Evolutionary conservation across 176 grass and related monocot species (phyloP), one percentile per base, ranked within the genome.

Genomic region (Alopecurus myosuroides): DNA sequence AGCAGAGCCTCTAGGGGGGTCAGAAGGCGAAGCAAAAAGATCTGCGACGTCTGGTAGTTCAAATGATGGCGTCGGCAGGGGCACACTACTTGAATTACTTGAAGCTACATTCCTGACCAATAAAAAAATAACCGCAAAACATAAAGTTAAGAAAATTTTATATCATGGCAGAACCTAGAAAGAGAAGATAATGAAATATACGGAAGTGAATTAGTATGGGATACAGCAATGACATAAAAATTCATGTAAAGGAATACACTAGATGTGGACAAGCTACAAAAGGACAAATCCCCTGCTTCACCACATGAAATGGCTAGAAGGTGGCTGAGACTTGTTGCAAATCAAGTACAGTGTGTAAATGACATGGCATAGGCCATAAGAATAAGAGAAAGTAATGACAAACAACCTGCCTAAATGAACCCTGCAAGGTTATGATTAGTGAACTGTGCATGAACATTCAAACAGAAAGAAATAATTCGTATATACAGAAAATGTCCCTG

Each of bases 21-120:
- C 4, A 49, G 3, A 49, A 49, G 46, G 46, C 0, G 46, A 49
- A 49, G 46, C 46, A 17, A 49, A 49, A 49, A 18, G 46, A 6
- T 49, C 15, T 49, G 46, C 14, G 18, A 49, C 14, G 5, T 49
- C 15, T 49, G 46, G 46, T 49, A 49, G 46, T 49, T 49, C 45
- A 34, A 98, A 70, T n/a, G n/a, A 87, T 46, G 87, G 80, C 19
- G 90, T 33, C 19, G 85, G 86, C 50, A 91, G 35, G 42, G 85
- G 55, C 11, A 79, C 75, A 83, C 70, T 81, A 68, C 40, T 88
- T 41, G 57, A 85, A 84, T 14, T 63, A 52, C 52, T 56, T 4
- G 81, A 14, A 7, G n/a, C 62, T 45, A 37, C 28, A 72, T 52
- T 92, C 73, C 82, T 85, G 69, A 78, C 28, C 37, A 66, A 30